Conservation (phyloP, 2,329 filamentous ascomycete genomes). For the Dryadomyces quercus-mongolicae region DNA sequence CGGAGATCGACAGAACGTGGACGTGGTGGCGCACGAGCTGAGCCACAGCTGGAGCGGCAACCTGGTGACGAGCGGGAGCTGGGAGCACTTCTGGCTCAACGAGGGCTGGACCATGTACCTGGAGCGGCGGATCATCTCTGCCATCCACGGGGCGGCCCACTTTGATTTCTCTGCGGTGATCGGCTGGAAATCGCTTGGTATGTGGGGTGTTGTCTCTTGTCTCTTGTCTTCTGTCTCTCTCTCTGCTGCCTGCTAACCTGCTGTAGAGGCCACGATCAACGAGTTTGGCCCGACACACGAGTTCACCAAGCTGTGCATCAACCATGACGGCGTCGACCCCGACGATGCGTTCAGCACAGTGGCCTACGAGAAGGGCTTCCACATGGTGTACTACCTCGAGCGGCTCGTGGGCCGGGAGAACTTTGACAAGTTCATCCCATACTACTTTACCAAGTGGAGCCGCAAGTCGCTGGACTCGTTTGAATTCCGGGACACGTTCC, state of each 20-base stretch:
- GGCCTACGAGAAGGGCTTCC: slow-evolving; percentile 94
- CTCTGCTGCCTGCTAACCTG: slow-evolving; percentile 1
- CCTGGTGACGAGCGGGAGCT: slow-evolving; percentile 63
- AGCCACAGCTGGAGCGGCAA: slow-evolving; percentile 81
- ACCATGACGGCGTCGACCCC: slow-evolving; percentile 81
- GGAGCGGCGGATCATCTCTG: slow-evolving; percentile 70
- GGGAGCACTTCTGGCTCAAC: slow-evolving; percentile 70
- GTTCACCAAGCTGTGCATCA: slow-evolving; percentile 83
- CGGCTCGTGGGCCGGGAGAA: slow-evolving; percentile 71
- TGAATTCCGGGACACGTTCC: slow-evolving; percentile 81
- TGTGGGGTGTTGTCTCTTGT: slow-evolving; percentile 10
- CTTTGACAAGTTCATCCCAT: slow-evolving; percentile 90
- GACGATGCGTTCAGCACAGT: slow-evolving; percentile 91
- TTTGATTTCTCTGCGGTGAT: slow-evolving; percentile 94
- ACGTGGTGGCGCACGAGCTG: slow-evolving; percentile 86
- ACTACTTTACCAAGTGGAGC: slow-evolving; percentile 82
- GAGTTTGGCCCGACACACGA: slow-evolving; percentile 74
- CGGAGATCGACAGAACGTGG: slow-evolving; percentile 80
- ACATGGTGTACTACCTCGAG: slow-evolving; percentile 85
- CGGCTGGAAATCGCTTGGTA: slow-evolving; percentile 77
- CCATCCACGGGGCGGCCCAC: slow-evolving; percentile 69
- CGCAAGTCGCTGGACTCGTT: slow-evolving; percentile 83
- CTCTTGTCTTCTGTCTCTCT: background rate
- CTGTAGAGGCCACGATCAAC: slow-evolving; percentile 61
- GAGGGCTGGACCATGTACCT: slow-evolving; percentile 92